Conservation (phyloP, 2,329 filamentous ascomycete genomes). For the Colletotrichum sp. region DNA sequence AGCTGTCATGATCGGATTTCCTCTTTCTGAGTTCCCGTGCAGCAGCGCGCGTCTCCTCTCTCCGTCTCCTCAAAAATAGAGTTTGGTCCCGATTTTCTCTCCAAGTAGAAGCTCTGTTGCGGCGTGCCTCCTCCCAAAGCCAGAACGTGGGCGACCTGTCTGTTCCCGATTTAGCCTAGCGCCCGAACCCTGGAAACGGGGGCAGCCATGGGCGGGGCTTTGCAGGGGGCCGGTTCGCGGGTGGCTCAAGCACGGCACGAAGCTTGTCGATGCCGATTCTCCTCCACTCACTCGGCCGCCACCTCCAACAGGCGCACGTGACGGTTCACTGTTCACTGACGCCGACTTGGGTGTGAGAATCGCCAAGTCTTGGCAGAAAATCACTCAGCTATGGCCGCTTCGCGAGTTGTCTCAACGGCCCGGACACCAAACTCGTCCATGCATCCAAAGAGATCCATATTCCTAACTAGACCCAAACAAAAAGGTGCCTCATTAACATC, state of each 20-base stretch:
- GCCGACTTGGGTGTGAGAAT: background rate
- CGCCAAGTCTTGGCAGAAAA: background rate
- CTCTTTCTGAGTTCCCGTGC: background rate
- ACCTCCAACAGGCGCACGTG: background rate
- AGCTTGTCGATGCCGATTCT: background rate
- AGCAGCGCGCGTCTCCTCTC: background rate
- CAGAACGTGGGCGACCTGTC: background rate
- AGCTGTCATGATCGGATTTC: background rate
- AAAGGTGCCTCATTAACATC: background rate
- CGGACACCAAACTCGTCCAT: background rate
- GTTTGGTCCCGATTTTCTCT: background rate
- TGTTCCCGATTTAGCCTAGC: background rate
- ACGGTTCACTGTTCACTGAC: background rate
- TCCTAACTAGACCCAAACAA: background rate
- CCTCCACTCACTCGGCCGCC: background rate
- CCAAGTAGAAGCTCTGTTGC: background rate
- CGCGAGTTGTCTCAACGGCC: background rate
- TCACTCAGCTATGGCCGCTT: background rate
- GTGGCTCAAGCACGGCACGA: background rate
- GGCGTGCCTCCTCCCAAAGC: background rate
- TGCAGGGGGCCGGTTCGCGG: background rate
- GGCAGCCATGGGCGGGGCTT: background rate
- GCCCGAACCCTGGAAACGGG: background rate
- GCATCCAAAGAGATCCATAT: background rate
- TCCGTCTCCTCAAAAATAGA: conserved; percentile 1